These are phyloP conservation scores for Apiospora hydei DNA, from an alignment of 2,329 filamentous ascomycete genomes.

Conservation along the genomic window DNA sequence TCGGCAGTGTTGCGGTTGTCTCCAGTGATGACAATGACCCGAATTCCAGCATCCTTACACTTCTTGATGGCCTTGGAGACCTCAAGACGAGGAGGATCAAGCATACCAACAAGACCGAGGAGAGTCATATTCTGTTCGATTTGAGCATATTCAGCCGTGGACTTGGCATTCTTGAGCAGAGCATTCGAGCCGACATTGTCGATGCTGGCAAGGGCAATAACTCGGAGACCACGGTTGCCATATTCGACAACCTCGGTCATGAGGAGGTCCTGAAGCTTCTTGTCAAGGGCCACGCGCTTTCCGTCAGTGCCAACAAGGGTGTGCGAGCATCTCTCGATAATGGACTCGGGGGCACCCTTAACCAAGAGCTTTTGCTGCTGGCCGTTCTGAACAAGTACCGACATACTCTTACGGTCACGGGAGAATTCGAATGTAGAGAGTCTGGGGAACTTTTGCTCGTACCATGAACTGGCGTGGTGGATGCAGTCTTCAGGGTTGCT, in stretches of 20 bases:
- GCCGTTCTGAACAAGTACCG: slow-evolving; percentile 80
- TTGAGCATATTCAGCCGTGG: slow-evolving; percentile 81
- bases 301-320: slow-evolving; percentile 80
- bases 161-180: slow-evolving; percentile 77
- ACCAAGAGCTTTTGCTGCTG: slow-evolving; percentile 83
- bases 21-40: slow-evolving; percentile 96
- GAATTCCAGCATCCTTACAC: slow-evolving; percentile 92
- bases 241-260: slow-evolving; percentile 85
- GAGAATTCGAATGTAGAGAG: slow-evolving; percentile 96
- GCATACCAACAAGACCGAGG: slow-evolving; percentile 92
- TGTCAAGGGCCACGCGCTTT: slow-evolving; percentile 75
- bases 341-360: slow-evolving; percentile 94
- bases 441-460: slow-evolving; percentile 77
- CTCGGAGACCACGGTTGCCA: slow-evolving; percentile 89
- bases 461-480: slow-evolving; percentile 84
- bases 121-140: slow-evolving; percentile 95
- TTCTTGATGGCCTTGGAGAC: slow-evolving; percentile 85
- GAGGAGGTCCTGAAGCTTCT: slow-evolving; percentile 73
- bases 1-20: slow-evolving; percentile 98
- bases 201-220: slow-evolving; percentile 90
- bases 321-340: slow-evolving; percentile 90
- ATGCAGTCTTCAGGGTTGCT: slow-evolving; percentile 68
- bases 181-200: slow-evolving; percentile 77
- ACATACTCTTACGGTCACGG: slow-evolving; percentile 98
- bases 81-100: slow-evolving; percentile 94